A percentile compares a stretch with the other conserved stretches of the same genome.
These are phyloP conservation scores for Brassica nigra DNA, from an alignment of 345 rosid species.

Conservation along the genomic window DNA sequence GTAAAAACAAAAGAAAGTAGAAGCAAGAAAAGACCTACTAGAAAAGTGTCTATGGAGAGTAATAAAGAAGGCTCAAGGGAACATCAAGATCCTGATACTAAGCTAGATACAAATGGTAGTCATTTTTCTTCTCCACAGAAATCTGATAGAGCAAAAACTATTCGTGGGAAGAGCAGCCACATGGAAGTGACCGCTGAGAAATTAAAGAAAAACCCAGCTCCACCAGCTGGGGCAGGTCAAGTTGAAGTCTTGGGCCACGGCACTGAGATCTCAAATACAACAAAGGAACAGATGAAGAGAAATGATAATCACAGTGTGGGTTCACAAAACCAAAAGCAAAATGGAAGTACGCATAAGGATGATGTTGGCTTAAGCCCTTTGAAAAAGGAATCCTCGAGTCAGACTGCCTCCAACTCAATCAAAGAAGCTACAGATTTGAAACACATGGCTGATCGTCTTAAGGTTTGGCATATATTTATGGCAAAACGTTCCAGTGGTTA, in stretches of 20 bases:
- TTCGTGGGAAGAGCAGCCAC: conserved; percentile 43
- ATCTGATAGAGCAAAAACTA: conserved; percentile 37
- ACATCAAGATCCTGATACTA: conserved; percentile 42
- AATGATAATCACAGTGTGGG: conserved; percentile 43
- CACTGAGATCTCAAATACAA: conserved; percentile 45
- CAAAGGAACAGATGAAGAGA: conserved; percentile 49
- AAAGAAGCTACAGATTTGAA: conserved; percentile 93
- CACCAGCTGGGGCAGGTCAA: conserved; percentile 53
- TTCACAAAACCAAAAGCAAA: conserved; percentile 50
- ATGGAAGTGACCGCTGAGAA: conserved; percentile 46
- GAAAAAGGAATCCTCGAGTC: conserved; percentile 68
- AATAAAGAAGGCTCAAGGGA: conserved; percentile 44
- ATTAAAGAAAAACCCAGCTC: conserved; percentile 45
- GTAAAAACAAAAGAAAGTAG: conserved; percentile 48
- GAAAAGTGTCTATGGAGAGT: conserved; percentile 44
- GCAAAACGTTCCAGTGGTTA: conserved; percentile 22
- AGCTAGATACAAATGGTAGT: conserved; percentile 42
- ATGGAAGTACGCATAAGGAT: conserved; percentile 58
- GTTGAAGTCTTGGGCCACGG: conserved; percentile 45
- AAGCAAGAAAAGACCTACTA: conserved; percentile 49
- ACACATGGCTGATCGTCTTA: conserved; percentile 90
- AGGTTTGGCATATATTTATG: conserved; percentile 50
- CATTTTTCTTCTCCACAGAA: conserved; percentile 43
- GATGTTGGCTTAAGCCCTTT: conserved; percentile 65
- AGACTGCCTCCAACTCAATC: conserved; percentile 65